Conservation (phyloP, 495 filamentous ascomycete species). For the Penicillium mononematosum region DNA sequence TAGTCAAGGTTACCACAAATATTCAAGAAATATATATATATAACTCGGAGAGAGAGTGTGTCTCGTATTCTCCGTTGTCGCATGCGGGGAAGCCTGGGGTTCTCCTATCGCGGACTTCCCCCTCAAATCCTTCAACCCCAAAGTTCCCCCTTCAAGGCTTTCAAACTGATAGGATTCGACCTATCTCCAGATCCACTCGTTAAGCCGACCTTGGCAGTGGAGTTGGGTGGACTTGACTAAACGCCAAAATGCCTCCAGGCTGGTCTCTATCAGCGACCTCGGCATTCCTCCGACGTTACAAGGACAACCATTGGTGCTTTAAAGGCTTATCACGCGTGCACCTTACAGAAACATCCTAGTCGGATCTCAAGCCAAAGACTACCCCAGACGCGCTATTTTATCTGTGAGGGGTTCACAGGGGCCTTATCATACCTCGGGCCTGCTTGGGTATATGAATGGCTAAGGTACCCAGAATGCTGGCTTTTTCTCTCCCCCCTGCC, state of each 20-base stretch:
- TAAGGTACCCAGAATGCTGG: background rate
- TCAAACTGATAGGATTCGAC: background rate
- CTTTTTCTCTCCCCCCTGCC: background rate
- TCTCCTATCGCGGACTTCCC: background rate
- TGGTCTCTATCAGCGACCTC: background rate
- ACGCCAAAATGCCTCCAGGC: background rate
- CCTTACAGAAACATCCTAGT: background rate
- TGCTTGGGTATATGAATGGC: conserved; percentile 1
- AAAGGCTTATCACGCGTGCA: background rate
- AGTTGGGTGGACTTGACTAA: conserved; percentile 6
- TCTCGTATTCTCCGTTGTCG: background rate
- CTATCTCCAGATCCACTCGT: background rate
- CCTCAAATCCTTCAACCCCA: background rate
- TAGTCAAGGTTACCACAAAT: background rate
- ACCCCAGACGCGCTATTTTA: background rate
- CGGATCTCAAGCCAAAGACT: background rate
- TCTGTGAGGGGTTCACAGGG: conserved; percentile 9
- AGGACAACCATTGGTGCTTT: conserved; percentile 10
- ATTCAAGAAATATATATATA: background rate
- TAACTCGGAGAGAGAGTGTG: background rate
- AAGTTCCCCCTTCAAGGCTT: too few species aligned
- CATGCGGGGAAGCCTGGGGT: conserved; percentile 4
- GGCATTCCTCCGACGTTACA: conserved; percentile 13
- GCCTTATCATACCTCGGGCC: background rate
- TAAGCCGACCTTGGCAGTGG: background rate